Evolutionary conservation across 208 protist genomes (phyloP).

Genomic region (Leishmania major): DNA sequence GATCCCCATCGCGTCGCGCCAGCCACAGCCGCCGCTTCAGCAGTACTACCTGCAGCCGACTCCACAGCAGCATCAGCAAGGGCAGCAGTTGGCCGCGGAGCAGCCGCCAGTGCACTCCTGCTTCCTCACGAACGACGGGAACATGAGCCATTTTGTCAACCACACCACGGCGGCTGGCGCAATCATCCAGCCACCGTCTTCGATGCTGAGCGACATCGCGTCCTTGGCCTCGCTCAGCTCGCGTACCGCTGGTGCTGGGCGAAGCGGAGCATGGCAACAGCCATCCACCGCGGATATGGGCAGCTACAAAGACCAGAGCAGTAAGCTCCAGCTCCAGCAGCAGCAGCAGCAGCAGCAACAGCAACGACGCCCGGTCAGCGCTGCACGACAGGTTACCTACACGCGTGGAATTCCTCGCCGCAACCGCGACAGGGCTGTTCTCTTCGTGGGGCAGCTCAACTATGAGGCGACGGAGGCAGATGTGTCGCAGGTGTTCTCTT

Average conservation of each 20-base stretch:
- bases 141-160: not conserved
- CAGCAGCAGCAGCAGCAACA: not conserved
- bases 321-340: not conserved
- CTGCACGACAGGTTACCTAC: not conserved
- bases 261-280: not conserved
- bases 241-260: not conserved
- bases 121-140: not conserved
- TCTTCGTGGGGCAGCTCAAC: constrained; percentile 79
- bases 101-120: not conserved
- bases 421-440: constrained; percentile 35
- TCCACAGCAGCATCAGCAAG: not conserved
- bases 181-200: not conserved
- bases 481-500: constrained; percentile 61
- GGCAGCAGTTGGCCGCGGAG: not conserved
- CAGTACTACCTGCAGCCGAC: not conserved
- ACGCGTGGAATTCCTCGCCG: constrained; percentile 29
- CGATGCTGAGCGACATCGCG: not conserved
- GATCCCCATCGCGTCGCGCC: not conserved
- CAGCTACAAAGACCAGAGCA: not conserved
- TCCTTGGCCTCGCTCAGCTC: not conserved
- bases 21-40: not conserved
- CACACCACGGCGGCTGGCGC: too few species aligned
- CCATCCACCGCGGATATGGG: not conserved
- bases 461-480: constrained; percentile 70
- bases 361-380: not conserved